Conservation (phyloP, 2,329 filamentous ascomycete genomes). For the Botrytis squamosa region DNA sequence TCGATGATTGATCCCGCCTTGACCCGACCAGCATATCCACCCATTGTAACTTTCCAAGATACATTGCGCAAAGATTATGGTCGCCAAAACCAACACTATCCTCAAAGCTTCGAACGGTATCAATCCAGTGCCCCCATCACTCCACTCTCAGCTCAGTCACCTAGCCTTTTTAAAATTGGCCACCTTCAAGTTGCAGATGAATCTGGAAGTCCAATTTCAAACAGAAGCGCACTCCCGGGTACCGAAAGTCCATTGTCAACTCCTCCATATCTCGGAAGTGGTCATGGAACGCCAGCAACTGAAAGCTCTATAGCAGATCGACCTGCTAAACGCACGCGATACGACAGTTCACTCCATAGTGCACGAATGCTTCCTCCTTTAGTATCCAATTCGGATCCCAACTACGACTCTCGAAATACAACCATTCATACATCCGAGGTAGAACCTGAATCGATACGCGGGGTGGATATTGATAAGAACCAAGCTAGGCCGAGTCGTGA, state of each 20-base stretch:
- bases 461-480: background rate
- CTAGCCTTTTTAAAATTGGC: constrained; percentile 22
- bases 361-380: constrained; percentile 17
- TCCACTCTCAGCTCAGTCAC: constrained; percentile 13
- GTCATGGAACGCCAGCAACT: constrained; percentile 13
- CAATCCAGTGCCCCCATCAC: constrained; percentile 23
- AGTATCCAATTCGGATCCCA: background rate
- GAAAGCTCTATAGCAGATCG: constrained; percentile 20
- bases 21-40: constrained; percentile 14
- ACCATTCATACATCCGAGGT: background rate
- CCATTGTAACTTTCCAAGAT: constrained; percentile 21
- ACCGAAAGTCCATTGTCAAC: constrained; percentile 27
- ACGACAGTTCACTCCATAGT: constrained; percentile 17
- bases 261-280: constrained; percentile 24
- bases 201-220: constrained; percentile 30
- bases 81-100: constrained; percentile 21
- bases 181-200: constrained; percentile 23
- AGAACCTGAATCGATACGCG: background rate
- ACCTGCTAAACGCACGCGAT: constrained; percentile 31
- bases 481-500: background rate
- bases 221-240: constrained; percentile 22
- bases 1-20: constrained; percentile 30
- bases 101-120: constrained; percentile 34
- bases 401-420: background rate
- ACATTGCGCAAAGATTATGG: constrained; percentile 10